phyloP scores from a whole-genome alignment of 176 grass and related monocot genomes.

The Poa pratensis region DNA sequence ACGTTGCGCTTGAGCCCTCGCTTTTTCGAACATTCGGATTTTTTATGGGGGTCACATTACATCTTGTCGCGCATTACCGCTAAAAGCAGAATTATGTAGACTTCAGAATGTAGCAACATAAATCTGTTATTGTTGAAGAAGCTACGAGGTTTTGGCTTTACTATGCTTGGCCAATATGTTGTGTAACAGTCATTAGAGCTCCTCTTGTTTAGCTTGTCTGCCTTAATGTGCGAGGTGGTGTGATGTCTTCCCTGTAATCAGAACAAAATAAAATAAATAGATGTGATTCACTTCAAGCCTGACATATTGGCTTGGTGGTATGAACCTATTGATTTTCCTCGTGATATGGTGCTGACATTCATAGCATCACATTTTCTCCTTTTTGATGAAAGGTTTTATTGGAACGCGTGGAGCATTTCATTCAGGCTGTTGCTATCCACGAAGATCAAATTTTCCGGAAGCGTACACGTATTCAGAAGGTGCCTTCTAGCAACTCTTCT shows the following conservation, averaged over 20 bases:
- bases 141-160: neutral
- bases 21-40: neutral
- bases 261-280: constrained; percentile 5
- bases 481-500: constrained; percentile 44
- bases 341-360: neutral
- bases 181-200: constrained; percentile 16
- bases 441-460: constrained; percentile 99
- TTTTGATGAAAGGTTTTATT: constrained; percentile 72
- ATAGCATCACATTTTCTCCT: constrained; percentile 40
- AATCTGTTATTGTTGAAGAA: constrained; percentile 22
- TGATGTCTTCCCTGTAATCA: neutral
- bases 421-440: constrained; percentile 79
- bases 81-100: neutral
- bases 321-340: neutral
- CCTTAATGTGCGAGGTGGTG: neutral
- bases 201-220: constrained; percentile 8
- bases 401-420: constrained; percentile 94
- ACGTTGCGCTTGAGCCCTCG: neutral
- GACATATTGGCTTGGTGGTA: constrained; percentile 12
- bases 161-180: constrained; percentile 23
- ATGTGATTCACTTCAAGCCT: constrained; percentile 14
- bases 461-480: constrained; percentile 92
- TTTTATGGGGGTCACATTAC: neutral
- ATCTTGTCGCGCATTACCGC: neutral
- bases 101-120: neutral